phyloP scores from a whole-genome alignment of 495 filamentous ascomycete species.

The Penicillium cosmopolitanum region DNA sequence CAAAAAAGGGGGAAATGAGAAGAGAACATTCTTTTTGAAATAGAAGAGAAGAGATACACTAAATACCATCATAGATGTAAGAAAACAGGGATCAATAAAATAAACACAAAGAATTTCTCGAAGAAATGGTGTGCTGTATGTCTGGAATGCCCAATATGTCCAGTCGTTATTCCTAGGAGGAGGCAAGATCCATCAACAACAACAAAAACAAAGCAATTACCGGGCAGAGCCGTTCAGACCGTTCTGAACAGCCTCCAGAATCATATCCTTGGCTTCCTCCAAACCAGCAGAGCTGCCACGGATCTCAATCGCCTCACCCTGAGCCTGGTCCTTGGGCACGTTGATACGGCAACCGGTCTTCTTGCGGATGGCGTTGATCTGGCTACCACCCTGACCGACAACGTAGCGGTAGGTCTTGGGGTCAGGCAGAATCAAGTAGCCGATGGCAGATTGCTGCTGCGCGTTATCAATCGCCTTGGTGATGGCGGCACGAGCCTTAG shows the following conservation, averaged over 20 bases:
- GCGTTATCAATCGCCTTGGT: slow-evolving; percentile 72
- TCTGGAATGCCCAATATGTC: slow-evolving; percentile 21
- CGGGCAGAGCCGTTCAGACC: slow-evolving; percentile 37
- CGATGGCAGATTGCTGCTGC: slow-evolving; percentile 69
- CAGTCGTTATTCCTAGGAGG: slow-evolving; percentile 11
- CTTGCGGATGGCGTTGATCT: slow-evolving; percentile 90
- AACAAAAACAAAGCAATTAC: slow-evolving; percentile 16
- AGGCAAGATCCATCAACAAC: background rate
- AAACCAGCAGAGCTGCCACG: slow-evolving; percentile 76
- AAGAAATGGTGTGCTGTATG: slow-evolving; percentile 17
- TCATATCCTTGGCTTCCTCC: slow-evolving; percentile 86
- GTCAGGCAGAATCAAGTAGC: slow-evolving; percentile 88
- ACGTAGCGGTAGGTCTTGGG: slow-evolving; percentile 87
- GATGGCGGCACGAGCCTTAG: slow-evolving; percentile 74
- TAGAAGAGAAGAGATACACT: slow-evolving; percentile 19
- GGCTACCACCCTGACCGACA: slow-evolving; percentile 84
- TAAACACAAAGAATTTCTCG: slow-evolving; percentile 25
- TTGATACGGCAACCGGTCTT: slow-evolving; percentile 91
- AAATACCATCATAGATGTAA: slow-evolving; percentile 14
- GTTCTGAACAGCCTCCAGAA: slow-evolving; percentile 74
- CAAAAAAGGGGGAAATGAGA: slow-evolving; percentile 7
- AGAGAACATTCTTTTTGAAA: slow-evolving; percentile 27
- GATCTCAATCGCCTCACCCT: slow-evolving; percentile 86
- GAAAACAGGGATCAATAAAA: slow-evolving; percentile 13
- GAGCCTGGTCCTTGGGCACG: slow-evolving; percentile 79